Base-by-base conservation (phyloP, 176 grass and related monocot species). In the Pharus latifolius region DNA sequence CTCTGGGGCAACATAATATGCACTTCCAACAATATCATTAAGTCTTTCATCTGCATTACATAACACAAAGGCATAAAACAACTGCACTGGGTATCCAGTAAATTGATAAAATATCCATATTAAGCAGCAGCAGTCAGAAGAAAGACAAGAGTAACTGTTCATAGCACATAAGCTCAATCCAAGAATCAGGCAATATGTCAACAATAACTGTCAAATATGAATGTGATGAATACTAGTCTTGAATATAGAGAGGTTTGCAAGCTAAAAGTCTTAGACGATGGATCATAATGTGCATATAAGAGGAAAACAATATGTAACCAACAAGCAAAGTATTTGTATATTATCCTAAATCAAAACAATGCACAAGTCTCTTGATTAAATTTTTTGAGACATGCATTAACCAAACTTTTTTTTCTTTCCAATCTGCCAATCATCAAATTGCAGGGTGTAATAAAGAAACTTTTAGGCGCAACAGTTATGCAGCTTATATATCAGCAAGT, bases 11-110 rank as follows among this genome's bases (percentile, higher is more conserved):
- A 99, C 96, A 27, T 99, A 95, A 79, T 99, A 99, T 33, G 96
- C 90, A 83, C 90, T 94, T 33, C 96, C 96, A 67, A 99, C 96
- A 79, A 99, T 95, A 79, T 99, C 96, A 73, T 99, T 99, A 58
- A 99, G 87, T 53, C 96, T 99, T 69, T 95, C 96, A 84, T 99
- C 96, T 99, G 87, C 57, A 87, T 60, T 67, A 78, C 51, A 63
- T 57, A 76, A 16, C 80, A 83, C 5, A 91, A 16, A n/a, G n/a
- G n/a, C n/a, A n/a, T n/a, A 57, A 69, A 23, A 74, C 6, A 65
- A 15, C 6, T 42, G 6, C 30, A 66, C 29, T 14, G 69, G 28
- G 45, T 73, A 62, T 85, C 24, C n/a, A 7, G 35, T 72, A 46
- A 75, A 55, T 57, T 74, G 51, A 65, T 55, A 43, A 70, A 10